A percentile compares a stretch with the other conserved stretches of the same genome.
Conservation (phyloP, 352 stramenopile genomes). For the Globisporangium irregulare region DNA sequence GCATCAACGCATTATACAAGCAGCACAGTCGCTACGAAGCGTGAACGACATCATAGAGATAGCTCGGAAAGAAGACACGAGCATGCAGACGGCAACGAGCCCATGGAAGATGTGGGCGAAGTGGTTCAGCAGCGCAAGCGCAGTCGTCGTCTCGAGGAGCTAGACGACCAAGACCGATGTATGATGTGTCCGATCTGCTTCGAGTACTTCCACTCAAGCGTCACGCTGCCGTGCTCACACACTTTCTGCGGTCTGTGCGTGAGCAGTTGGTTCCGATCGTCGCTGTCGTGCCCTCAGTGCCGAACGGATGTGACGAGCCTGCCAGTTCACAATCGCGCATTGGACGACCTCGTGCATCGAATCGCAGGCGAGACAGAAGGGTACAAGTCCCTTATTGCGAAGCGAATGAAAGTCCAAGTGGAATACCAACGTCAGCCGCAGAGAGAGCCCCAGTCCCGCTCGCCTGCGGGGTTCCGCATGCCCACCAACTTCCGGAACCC, state of each 20-base stretch:
- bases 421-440: constrained; percentile 14
- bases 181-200: constrained; percentile 83
- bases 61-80: constrained; percentile 6
- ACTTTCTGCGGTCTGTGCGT: constrained; percentile 83
- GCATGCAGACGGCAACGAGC: constrained; percentile 6
- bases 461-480: not conserved
- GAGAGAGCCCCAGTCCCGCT: not conserved
- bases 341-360: constrained; percentile 74
- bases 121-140: constrained; percentile 15
- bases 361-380: constrained; percentile 64
- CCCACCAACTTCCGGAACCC: constrained; percentile 9
- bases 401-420: constrained; percentile 29
- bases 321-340: constrained; percentile 74
- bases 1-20: not conserved
- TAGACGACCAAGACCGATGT: constrained; percentile 56
- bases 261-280: constrained; percentile 73
- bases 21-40: constrained; percentile 21
- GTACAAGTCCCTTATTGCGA: constrained; percentile 46
- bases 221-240: constrained; percentile 79
- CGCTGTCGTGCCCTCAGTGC: constrained; percentile 77
- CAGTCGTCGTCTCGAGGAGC: constrained; percentile 16
- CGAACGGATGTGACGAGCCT: constrained; percentile 56
- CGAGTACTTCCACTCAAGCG: constrained; percentile 76
- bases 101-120: constrained; percentile 15
- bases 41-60: constrained; percentile 25